Percentiles rank a stretch among this genome's conserved stretches.
Evolutionary conservation across 1,284 basidiomycete genomes (phyloP).

Genomic region (Inonotus hispidus): DNA sequence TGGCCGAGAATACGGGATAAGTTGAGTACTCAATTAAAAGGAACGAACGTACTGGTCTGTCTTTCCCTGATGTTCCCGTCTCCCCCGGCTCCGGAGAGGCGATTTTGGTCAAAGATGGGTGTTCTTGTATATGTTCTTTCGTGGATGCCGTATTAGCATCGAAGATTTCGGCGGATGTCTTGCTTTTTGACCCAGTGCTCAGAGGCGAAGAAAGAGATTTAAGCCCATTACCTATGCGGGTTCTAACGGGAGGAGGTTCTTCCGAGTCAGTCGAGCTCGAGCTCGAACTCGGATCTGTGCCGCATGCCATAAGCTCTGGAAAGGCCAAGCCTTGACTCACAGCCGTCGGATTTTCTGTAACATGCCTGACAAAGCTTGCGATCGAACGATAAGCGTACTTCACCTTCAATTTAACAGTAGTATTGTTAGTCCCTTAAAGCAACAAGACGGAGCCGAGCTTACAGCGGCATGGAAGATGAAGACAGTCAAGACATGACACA

Average conservation of each 20-base stretch:
- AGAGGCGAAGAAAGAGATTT: slow-evolving; percentile 9
- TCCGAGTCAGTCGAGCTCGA: not conserved
- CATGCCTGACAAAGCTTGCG: slow-evolving; percentile 50
- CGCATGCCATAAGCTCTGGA: slow-evolving; percentile 33
- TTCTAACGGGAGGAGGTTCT: not conserved
- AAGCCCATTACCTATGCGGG: slow-evolving; percentile 6
- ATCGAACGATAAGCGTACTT: slow-evolving; percentile 55
- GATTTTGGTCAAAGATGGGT: slow-evolving; percentile 21
- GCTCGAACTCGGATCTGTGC: not conserved
- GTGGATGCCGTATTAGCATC: slow-evolving; percentile 29
- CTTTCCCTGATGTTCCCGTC: not conserved
- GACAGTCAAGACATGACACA: slow-evolving; percentile 67
- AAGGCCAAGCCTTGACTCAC: slow-evolving; percentile 40
- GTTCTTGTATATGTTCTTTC: slow-evolving; percentile 24
- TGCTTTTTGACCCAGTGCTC: not conserved
- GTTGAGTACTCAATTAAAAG: not conserved
- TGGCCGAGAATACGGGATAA: not conserved
- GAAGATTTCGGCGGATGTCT: slow-evolving; percentile 29
- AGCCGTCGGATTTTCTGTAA: slow-evolving; percentile 35
- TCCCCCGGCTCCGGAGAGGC: not conserved
- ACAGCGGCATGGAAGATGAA: slow-evolving; percentile 61
- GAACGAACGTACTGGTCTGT: not conserved
- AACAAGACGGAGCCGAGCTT: slow-evolving; percentile 26
- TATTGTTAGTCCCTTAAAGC: not conserved
- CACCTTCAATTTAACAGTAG: slow-evolving; percentile 31